A percentile compares a stretch with the other conserved stretches of the same genome.
These are phyloP conservation scores for Botryotinia calthae DNA, from an alignment of 2,329 filamentous ascomycete genomes.

Conservation along the genomic window DNA sequence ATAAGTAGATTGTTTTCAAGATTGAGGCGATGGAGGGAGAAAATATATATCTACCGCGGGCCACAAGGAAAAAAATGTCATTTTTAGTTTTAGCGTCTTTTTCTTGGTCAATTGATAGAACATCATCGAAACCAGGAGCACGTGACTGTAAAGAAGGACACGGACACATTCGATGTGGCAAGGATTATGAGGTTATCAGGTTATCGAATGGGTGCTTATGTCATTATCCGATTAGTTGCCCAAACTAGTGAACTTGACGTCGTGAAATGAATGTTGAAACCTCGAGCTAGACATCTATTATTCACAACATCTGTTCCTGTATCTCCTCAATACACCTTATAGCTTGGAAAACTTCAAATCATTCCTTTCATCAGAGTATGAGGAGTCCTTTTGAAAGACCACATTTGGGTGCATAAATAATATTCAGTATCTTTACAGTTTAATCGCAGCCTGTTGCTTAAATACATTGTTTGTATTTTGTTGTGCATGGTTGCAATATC, in stretches of 20 bases:
- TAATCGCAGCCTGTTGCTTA: neutral
- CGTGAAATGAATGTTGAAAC: neutral
- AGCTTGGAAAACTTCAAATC: neutral
- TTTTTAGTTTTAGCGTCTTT: conserved; percentile 20
- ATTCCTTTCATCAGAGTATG: neutral
- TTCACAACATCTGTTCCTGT: neutral
- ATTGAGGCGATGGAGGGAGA: conserved; percentile 15
- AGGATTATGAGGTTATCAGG: neutral
- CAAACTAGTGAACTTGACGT: neutral
- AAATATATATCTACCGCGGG: conserved; percentile 18
- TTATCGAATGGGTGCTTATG: neutral
- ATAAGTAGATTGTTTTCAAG: conserved; percentile 2
- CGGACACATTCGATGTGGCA: neutral
- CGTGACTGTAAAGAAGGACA: neutral
- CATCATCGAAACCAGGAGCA: conserved; percentile 14
- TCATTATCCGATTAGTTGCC: conserved; percentile 1
- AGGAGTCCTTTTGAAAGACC: neutral
- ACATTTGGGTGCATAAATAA: neutral
- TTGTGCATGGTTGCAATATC: conserved; percentile 19
- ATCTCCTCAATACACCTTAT: neutral
- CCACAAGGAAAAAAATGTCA: conserved; percentile 17
- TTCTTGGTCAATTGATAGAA: conserved; percentile 13
- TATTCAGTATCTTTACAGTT: neutral
- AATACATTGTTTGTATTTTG: neutral
- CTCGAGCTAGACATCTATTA: neutral